These are phyloP conservation scores for Backusella tarrabulga DNA, from an alignment of 192 early-diverging fungal genomes.

Conservation along the genomic window DNA sequence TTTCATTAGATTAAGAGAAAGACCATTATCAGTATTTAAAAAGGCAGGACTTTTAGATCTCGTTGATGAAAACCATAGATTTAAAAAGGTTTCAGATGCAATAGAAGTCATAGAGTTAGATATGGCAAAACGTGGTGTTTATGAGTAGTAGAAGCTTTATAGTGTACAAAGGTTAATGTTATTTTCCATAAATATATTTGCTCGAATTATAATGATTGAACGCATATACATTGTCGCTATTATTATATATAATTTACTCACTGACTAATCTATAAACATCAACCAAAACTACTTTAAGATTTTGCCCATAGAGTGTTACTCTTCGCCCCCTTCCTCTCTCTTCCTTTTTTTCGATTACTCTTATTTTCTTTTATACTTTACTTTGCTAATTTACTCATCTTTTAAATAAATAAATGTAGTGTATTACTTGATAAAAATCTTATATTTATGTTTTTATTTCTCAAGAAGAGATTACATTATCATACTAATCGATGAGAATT, in stretches of 20 bases:
- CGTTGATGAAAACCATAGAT: constrained; percentile 68
- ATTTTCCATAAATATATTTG: not conserved
- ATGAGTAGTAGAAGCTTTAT: not conserved
- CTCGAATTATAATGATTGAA: not conserved
- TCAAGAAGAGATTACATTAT: not conserved
- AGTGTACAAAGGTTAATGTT: not conserved
- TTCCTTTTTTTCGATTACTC: not conserved
- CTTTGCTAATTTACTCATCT: not conserved
- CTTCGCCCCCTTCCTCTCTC: too few relatives aligned
- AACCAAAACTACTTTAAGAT: not conserved
- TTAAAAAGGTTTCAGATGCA: constrained; percentile 57
- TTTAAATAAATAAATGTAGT: not conserved
- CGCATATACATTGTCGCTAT: not conserved
- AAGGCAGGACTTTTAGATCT: constrained; percentile 64
- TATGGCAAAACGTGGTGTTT: constrained; percentile 10
- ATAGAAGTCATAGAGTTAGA: constrained; percentile 30
- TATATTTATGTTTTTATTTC: not conserved
- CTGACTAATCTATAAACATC: not conserved
- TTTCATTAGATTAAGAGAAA: constrained; percentile 84
- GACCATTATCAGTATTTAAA: constrained; percentile 66
- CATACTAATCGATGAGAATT: not conserved
- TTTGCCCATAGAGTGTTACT: not conserved
- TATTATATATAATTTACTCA: not conserved
- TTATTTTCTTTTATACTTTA: not conserved
- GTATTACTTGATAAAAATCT: not conserved